Base-by-base conservation (phyloP, 768 basidiomycete species). In the Amanita exitialis region DNA sequence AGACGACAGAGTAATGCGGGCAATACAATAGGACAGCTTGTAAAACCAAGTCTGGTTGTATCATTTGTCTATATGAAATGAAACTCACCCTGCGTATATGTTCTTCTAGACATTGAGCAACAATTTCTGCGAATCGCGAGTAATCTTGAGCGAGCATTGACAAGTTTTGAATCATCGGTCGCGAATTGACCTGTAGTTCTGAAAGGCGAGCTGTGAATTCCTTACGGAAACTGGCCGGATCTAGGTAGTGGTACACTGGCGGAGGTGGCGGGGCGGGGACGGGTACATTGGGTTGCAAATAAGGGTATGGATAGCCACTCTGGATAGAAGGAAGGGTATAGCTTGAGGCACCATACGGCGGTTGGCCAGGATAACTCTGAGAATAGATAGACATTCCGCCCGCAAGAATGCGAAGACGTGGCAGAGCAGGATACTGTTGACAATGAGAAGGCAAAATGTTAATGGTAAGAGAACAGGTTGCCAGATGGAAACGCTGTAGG, bases 131-230 rank as follows among this genome's bases (percentile, higher is more conserved):
- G 69, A 82, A 90, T 38, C 85, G 79, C 35, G 78, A 68, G 64
- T 87, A 85, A 50, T 95, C 88, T 69, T 91, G 87, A 48, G 96
- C 95, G 58, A 89, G 78, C 77, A 93, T 83, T 30, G 96, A 97
- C 13, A 99, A 69, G 54, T 78, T 79, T 70, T 96, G 91, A 57
- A 99, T 99, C 55, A 96, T 82, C 8, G 91, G 86, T 61, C 93
- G 84, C 58, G 93, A 95, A 69, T 98, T 99, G 75, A 93, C 83
- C 47, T 83, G 90, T 56, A 99, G 83, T 56, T 84, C 80, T 60
- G 79, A 71, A 49, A 96, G 81, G 54, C 87, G 82, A 37, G 70
- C 64, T 50, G 77, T 61, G 67, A 85, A 91, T 69, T 90, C 89
- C 69, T 82, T 79, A 57, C 90, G 80, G 64, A 91, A 91, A 35